phyloP scores from a whole-genome alignment of 2,329 filamentous ascomycete species.

The Amauroascus niger region DNA sequence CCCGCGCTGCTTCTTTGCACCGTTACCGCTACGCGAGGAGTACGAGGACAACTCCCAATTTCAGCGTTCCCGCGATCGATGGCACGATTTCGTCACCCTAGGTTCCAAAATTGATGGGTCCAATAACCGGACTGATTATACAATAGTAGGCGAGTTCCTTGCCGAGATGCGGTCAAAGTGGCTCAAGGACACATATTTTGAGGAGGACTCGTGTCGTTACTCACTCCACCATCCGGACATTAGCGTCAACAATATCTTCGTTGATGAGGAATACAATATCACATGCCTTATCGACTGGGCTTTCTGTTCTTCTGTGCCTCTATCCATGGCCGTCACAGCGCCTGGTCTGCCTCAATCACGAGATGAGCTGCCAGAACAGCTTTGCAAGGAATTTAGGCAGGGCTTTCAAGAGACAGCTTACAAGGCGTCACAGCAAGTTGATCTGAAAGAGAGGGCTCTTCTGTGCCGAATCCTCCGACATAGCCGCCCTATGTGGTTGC shows the following conservation, averaged over 20 bases:
- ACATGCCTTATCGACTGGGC: constrained; percentile 28
- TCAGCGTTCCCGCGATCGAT: constrained; percentile 16
- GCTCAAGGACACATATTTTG: not conserved
- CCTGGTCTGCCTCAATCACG: constrained; percentile 22
- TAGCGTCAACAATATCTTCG: constrained; percentile 33
- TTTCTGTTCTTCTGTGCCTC: constrained; percentile 20
- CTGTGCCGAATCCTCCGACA: constrained; percentile 9
- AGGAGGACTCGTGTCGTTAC: not conserved
- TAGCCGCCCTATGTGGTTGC: constrained; percentile 14
- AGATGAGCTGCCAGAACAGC: constrained; percentile 12
- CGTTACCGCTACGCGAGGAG: constrained; percentile 6
- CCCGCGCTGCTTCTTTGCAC: constrained; percentile 12
- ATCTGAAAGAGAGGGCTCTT: not conserved
- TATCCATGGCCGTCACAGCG: constrained; percentile 16
- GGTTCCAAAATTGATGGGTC: constrained; percentile 19
- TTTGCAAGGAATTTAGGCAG: constrained; percentile 11
- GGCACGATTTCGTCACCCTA: constrained; percentile 22
- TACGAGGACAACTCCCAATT: constrained; percentile 14
- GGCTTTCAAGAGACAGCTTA: constrained; percentile 14
- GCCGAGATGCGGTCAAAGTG: constrained; percentile 15
- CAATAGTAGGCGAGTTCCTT: constrained; percentile 17
- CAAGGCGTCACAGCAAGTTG: not conserved
- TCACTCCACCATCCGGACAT: constrained; percentile 29
- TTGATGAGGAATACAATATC: constrained; percentile 28
- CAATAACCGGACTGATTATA: constrained; percentile 23